Percentiles rank a stretch among this genome's conserved stretches.
Evolutionary conservation across 2,329 filamentous ascomycete genomes (phyloP).

Genomic region (Neopestalotiopsis rosae): DNA sequence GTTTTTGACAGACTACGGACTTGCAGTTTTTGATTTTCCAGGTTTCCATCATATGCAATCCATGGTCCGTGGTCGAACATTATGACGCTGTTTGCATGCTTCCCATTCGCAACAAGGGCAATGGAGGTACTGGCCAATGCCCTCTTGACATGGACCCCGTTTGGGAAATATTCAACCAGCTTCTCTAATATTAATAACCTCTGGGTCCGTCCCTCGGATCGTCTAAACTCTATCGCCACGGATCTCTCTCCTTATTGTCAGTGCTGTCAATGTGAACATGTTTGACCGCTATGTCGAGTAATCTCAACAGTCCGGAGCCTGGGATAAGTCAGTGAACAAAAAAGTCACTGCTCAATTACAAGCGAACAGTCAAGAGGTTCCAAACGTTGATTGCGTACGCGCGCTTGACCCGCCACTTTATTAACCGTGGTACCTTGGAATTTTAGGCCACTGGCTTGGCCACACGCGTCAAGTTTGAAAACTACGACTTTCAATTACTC

Average conservation of each 20-base stretch:
- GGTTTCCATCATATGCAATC: not conserved
- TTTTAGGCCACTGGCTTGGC: not conserved
- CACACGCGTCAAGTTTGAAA: not conserved
- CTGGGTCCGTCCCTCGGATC: not conserved
- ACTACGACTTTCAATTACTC: not conserved
- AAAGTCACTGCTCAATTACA: not conserved
- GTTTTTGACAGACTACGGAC: not conserved
- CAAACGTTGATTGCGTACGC: not conserved
- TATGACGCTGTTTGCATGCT: not conserved
- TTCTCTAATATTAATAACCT: not conserved
- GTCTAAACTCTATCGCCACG: slow-evolving; percentile 2
- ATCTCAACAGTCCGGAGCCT: not conserved
- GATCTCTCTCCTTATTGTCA: not conserved
- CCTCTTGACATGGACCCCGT: not conserved
- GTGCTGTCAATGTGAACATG: not conserved
- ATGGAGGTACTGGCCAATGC: too few species aligned
- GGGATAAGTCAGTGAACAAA: not conserved
- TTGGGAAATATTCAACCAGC: not conserved
- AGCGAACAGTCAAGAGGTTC: not conserved
- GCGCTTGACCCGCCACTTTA: not conserved
- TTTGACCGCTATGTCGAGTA: not conserved
- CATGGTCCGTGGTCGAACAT: not conserved
- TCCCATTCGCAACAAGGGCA: not conserved
- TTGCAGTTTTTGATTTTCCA: not conserved
- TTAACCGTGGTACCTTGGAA: not conserved